Conservation (phyloP, 371 early-diverging fungal genomes). For the Basidiobolus heterosporus region DNA sequence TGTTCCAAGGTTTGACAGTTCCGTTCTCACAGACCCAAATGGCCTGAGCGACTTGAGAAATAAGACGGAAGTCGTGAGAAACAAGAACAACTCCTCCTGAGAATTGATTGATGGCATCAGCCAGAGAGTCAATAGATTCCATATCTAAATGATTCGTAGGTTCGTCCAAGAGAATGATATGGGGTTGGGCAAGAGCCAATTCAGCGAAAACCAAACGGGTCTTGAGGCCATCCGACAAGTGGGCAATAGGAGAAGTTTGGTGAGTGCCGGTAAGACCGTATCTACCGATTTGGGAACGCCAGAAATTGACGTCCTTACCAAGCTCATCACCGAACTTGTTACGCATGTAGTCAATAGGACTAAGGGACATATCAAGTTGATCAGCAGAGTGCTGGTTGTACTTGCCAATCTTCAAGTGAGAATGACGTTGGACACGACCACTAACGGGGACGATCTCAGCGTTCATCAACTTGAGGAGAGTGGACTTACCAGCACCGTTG, state of each 20-base stretch:
- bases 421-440: slow-evolving; percentile 79
- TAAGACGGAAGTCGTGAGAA: slow-evolving; percentile 96
- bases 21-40: slow-evolving; percentile 88
- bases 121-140: slow-evolving; percentile 92
- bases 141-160: slow-evolving; percentile 89
- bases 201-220: slow-evolving; percentile 92
- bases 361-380: slow-evolving; percentile 71
- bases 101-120: slow-evolving; percentile 87
- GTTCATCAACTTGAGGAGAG: slow-evolving; percentile 83
- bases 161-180: slow-evolving; percentile 95
- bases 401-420: slow-evolving; percentile 82
- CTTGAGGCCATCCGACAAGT: slow-evolving; percentile 87
- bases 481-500: slow-evolving; percentile 85
- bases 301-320: slow-evolving; percentile 57
- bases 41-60: slow-evolving; percentile 87
- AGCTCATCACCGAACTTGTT: slow-evolving; percentile 55
- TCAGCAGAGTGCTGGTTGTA: slow-evolving; percentile 96
- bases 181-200: slow-evolving; percentile 75
- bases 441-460: slow-evolving; percentile 67
- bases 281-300: slow-evolving; percentile 80
- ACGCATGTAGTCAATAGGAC: slow-evolving; percentile 87
- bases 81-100: slow-evolving; percentile 96
- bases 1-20: slow-evolving; percentile 42
- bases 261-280: slow-evolving; percentile 87
- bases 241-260: slow-evolving; percentile 77